phyloP scores from a whole-genome alignment of 2,329 filamentous ascomycete species.

The Hymenoscyphus albidus region DNA sequence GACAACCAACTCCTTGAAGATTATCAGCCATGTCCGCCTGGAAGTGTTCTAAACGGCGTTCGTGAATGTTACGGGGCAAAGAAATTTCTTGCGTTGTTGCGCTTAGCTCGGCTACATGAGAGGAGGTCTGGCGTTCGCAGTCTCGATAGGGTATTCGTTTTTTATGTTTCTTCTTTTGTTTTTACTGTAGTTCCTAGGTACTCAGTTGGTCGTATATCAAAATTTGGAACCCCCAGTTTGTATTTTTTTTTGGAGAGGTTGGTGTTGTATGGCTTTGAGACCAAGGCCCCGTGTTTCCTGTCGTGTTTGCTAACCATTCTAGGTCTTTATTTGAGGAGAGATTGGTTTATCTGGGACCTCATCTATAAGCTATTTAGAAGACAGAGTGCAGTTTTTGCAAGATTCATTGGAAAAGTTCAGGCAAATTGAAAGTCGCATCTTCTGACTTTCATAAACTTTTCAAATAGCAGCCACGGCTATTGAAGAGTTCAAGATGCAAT shows the following conservation, averaged over 20 bases:
- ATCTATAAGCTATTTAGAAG: constrained; percentile 43
- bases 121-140: background rate
- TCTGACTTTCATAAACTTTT: no score
- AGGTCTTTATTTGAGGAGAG: no score
- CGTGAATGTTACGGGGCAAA: background rate
- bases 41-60: background rate
- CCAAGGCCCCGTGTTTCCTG: no score
- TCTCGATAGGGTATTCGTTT: background rate
- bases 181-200: constrained; percentile 56
- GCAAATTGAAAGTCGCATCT: no score
- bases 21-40: background rate
- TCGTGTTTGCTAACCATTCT: no score
- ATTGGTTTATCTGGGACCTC: no score
- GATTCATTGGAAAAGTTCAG: no score
- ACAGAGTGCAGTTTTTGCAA: no score
- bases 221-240: constrained; percentile 41
- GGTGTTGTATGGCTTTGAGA: constrained; percentile 41
- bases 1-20: background rate
- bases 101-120: background rate
- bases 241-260: constrained; percentile 51
- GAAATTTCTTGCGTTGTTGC: background rate
- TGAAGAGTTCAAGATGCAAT: no score
- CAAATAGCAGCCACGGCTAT: no score
- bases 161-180: background rate
- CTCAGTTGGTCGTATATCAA: constrained; percentile 65